These are phyloP conservation scores for Saposhnikovia divaricata DNA, from an alignment of 129 eudicot genomes.

Conservation along the genomic window DNA sequence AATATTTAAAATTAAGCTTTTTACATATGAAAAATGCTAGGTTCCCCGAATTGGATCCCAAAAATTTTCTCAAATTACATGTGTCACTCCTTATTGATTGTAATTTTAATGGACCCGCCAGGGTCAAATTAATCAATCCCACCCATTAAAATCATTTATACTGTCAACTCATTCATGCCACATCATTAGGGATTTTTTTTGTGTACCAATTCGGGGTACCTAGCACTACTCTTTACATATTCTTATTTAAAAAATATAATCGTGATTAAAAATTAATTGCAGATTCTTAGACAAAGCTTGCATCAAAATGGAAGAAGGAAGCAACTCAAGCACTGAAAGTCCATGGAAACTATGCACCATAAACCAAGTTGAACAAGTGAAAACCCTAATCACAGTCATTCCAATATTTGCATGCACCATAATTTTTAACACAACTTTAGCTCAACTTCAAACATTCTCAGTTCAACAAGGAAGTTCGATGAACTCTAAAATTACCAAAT, in stretches of 20 bases:
- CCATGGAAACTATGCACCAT: conserved; percentile 75
- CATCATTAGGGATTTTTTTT: too few species aligned
- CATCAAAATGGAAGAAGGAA: conserved; percentile 42
- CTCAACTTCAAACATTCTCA: conserved; percentile 95
- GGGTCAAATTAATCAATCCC: too few species aligned
- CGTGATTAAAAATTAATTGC: conserved; percentile 1
- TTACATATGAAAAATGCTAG: too few species aligned
- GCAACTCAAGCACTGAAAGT: conserved; percentile 29
- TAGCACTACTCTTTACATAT: too few species aligned
- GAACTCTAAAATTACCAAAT: conserved; percentile 62
- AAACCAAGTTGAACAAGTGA: conserved; percentile 78
- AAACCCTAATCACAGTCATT: conserved; percentile 53
- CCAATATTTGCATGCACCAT: conserved; percentile 94
- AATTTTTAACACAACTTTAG: conserved; percentile 76
- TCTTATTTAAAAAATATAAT: background rate
- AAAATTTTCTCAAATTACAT: too few species aligned
- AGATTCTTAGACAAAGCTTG: conserved; percentile 96
- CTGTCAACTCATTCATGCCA: too few species aligned
- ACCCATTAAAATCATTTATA: too few species aligned
- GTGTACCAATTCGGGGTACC: too few species aligned
- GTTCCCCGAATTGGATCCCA: too few species aligned
- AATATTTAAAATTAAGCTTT: too few species aligned
- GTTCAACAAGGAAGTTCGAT: conserved; percentile 91
- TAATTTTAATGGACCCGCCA: too few species aligned
- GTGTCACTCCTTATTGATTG: too few species aligned